Evolutionary conservation across 2,329 filamentous ascomycete genomes (phyloP), one percentile per base, ranked within the genome.

Genomic region (Colletotrichum paranaense): DNA sequence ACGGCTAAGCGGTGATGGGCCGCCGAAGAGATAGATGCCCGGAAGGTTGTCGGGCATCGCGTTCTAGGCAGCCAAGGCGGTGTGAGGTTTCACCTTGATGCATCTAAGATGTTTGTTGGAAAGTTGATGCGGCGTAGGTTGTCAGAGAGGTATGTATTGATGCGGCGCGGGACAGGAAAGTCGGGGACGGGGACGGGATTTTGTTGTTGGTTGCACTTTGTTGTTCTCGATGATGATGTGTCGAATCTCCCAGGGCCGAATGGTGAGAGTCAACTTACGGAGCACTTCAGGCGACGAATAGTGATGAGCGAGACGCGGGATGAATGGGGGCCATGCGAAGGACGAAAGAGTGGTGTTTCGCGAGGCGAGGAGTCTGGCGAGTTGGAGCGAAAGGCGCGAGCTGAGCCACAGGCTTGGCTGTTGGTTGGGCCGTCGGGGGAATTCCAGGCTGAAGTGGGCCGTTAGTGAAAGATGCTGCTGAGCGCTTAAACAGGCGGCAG

Each of bases 391-490:
- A 35, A 24, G 42, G n/a, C 22, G 57, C 57, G 64, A 68, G 66
- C 66, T 65, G 53, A 30, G 67, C 60, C 60, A 52, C 53, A 53
- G 4, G 22, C 28, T 60, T n/a, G 16, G 28, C 22, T 16, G 38
- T 52, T 53, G 53, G 42, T 67, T 62, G 22, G 16, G 32, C 68
- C 68, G 68, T 67, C 68, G 68, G 64, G 35, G 46, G 57, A 11
- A 30, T 64, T 68, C 56, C n/a, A 55, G n/a, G 32, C 26, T 22
- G 22, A n/a, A 42, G 32, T n/a, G n/a, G 8, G 4, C 3, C 12
- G 56, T 28, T 53, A 53, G 30, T 19, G 28, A 22, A n/a, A 24
- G 28, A 5, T 2, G 19, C 4, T 12, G 19, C 26, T 32, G n/a
- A 56, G 30, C 11, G 22, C 19, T n/a, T 12, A 12, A 6, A 2